Conservation (phyloP, 345 rosid genomes). For the Atalantia buxifolia region DNA sequence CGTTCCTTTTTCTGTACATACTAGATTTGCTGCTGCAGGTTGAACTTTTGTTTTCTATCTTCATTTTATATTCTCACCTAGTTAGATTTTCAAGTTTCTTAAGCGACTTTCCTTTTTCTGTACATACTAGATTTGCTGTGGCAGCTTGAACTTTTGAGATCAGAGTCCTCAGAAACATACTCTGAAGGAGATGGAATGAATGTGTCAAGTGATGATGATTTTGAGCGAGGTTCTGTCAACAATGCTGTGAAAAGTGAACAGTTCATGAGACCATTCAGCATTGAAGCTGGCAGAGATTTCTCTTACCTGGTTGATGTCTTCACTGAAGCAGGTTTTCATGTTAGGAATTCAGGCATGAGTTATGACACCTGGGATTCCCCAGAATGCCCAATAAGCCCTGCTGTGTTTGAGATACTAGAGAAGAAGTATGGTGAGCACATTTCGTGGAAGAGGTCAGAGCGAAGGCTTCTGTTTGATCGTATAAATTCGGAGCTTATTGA, state of each 20-base stretch:
- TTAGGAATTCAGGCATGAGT: constrained; percentile 16
- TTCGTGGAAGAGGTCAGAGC: constrained; percentile 71
- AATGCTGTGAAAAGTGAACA: constrained; percentile 32
- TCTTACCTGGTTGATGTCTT: constrained; percentile 65
- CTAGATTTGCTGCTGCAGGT: constrained; percentile 40
- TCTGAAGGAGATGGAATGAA: constrained; percentile 52
- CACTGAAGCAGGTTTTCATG: constrained; percentile 49
- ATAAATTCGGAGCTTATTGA: constrained; percentile 48
- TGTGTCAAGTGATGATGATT: constrained; percentile 62
- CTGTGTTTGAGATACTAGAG: constrained; percentile 67
- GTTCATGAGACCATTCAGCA: constrained; percentile 14
- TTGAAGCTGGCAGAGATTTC: constrained; percentile 52
- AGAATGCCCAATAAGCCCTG: constrained; percentile 34
- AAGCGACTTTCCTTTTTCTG: neutral
- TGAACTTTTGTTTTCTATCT: neutral
- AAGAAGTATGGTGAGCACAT: constrained; percentile 61
- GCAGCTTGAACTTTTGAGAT: constrained; percentile 48
- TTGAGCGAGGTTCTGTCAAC: constrained; percentile 23
- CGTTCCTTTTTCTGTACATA: neutral
- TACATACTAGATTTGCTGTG: constrained; percentile 32
- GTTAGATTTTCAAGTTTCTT: constrained; percentile 1
- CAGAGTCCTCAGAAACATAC: constrained; percentile 46
- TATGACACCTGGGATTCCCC: constrained; percentile 21
- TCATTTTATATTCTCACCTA: neutral
- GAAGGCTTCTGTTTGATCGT: constrained; percentile 71